These are phyloP conservation scores for Coccomyxa subellipsoidea DNA, from an alignment of 163 green algal species.

Conservation along the genomic window DNA sequence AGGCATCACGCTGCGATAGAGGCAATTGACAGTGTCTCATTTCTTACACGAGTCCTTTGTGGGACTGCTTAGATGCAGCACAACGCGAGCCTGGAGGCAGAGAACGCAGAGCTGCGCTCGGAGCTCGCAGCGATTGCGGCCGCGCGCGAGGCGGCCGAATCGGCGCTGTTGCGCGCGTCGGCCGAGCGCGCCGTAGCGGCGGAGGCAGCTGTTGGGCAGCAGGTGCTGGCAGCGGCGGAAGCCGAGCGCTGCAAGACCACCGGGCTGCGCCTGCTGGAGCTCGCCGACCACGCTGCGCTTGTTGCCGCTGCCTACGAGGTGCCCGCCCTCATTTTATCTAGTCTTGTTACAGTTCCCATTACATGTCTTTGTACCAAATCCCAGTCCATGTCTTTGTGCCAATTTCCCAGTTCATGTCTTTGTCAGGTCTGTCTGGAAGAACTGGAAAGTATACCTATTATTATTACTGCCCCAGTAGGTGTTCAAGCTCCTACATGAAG, in stretches of 20 bases:
- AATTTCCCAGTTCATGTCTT: no score
- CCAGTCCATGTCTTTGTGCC: no score
- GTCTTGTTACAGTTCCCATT: no score
- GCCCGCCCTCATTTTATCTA: background rate
- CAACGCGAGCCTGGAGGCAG: conserved; percentile 2
- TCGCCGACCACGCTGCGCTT: background rate
- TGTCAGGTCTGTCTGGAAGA: no score
- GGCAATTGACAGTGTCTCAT: no score
- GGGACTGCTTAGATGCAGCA: background rate
- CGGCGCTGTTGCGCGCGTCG: background rate
- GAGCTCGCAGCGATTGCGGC: background rate
- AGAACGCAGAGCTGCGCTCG: background rate
- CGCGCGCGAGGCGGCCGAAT: background rate
- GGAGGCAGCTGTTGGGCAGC: background rate
- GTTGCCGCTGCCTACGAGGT: conserved; percentile 4
- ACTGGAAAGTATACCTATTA: no score
- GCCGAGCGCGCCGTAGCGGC: background rate
- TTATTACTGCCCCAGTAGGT: no score
- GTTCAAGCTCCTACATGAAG: no score
- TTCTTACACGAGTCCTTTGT: background rate
- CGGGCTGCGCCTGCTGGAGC: background rate
- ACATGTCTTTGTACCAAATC: no score
- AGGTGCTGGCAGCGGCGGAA: background rate
- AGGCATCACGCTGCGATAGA: no score
- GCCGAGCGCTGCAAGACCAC: background rate